These are phyloP conservation scores for Geotrichum carabidarum DNA, from an alignment of 1,139 yeast genomes.

Conservation along the genomic window DNA sequence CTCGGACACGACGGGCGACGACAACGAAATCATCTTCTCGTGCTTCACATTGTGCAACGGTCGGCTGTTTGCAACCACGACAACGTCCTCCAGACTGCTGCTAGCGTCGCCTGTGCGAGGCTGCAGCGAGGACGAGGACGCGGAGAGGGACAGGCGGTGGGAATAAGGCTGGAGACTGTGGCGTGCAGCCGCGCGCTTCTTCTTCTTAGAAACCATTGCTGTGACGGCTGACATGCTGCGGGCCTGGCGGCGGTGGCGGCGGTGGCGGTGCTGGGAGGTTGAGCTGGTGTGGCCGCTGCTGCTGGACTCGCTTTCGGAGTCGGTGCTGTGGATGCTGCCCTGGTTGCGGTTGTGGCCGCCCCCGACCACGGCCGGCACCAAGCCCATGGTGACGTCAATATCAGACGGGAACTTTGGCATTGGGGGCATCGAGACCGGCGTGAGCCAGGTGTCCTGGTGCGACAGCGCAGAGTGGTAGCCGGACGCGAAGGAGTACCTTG, in stretches of 20 bases:
- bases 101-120: too few relatives aligned
- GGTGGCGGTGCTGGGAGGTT: background rate
- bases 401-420: constrained; percentile 5
- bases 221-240: background rate
- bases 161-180: too few relatives aligned
- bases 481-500: constrained; percentile 7
- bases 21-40: constrained; percentile 7
- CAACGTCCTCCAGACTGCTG: background rate
- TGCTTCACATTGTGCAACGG: constrained; percentile 2
- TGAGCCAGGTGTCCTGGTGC: background rate
- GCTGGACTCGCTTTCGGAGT: background rate
- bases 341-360: background rate
- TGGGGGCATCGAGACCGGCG: constrained; percentile 9
- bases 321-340: background rate
- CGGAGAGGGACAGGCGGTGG: too few relatives aligned
- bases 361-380: too few relatives aligned
- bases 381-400: background rate
- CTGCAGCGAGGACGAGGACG: background rate
- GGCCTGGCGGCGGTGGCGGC: too few relatives aligned
- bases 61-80: background rate
- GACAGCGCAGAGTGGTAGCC: constrained; percentile 16
- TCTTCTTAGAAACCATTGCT: too few relatives aligned
- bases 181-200: too few relatives aligned
- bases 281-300: constrained; percentile 1
- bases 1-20: constrained; percentile 9